Evolutionary conservation across 202 grass and related monocot genomes (phyloP).

Genomic region (Miscanthus sacchariflorus): DNA sequence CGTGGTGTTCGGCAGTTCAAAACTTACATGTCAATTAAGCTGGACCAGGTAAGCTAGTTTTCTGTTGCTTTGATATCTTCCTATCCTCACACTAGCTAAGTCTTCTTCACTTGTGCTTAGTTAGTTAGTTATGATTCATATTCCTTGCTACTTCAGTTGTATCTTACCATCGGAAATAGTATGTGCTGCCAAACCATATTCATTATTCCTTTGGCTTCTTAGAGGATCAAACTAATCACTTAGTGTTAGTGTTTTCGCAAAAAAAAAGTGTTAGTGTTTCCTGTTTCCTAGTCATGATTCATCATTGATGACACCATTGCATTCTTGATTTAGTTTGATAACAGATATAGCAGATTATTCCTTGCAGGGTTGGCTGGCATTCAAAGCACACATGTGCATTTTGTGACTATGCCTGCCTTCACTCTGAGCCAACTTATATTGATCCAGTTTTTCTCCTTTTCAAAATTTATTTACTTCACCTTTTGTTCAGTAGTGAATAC

Average conservation of each 20-base stretch:
- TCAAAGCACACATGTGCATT: conserved; percentile 9
- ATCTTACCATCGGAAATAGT: conserved; percentile 29
- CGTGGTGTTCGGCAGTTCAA: conserved; percentile 69
- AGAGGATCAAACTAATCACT: not conserved
- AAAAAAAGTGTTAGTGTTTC: not conserved
- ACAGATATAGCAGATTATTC: conserved; percentile 16
- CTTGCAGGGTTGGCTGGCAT: conserved; percentile 13
- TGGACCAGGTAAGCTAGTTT: conserved; percentile 54
- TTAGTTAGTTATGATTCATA: conserved; percentile 12
- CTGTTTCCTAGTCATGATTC: not conserved
- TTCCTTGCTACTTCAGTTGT: not conserved
- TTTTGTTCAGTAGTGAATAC: conserved; percentile 30
- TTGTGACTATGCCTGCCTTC: conserved; percentile 38
- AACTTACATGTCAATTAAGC: conserved; percentile 67
- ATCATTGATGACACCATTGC: not conserved
- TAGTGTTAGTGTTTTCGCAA: too few relatives aligned
- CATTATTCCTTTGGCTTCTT: conserved; percentile 2
- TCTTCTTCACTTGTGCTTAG: conserved; percentile 6
- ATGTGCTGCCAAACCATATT: not conserved
- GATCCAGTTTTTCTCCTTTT: conserved; percentile 14
- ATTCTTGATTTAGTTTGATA: conserved; percentile 32
- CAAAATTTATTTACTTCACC: conserved; percentile 1
- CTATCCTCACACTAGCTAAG: not conserved
- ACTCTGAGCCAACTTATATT: conserved; percentile 16
- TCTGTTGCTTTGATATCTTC: conserved; percentile 46